Conservation (phyloP, 495 filamentous ascomycete genomes). For the Penicillium bovifimosum region DNA sequence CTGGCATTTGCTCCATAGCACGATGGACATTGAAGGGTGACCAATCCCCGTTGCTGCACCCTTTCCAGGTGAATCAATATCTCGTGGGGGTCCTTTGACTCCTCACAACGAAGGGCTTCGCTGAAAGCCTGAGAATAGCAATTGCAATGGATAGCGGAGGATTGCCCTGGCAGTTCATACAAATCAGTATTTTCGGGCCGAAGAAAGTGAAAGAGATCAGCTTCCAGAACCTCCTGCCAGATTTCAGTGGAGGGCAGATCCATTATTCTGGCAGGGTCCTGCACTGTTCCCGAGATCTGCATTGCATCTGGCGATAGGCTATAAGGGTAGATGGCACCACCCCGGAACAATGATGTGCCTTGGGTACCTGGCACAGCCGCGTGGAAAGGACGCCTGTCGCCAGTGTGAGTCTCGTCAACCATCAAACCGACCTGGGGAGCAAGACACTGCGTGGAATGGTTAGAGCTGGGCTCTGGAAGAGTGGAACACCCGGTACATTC, state of each 20-base stretch:
- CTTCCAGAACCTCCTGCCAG: not conserved
- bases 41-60: conserved; percentile 2
- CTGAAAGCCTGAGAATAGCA: not conserved
- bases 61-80: not conserved
- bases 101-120: not conserved
- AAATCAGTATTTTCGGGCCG: not conserved
- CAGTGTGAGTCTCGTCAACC: not conserved
- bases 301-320: not conserved
- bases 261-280: not conserved
- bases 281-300: not conserved
- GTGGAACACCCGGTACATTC: not conserved
- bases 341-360: not conserved
- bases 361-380: not conserved
- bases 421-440: not conserved
- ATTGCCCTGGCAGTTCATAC: not conserved
- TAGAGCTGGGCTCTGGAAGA: not conserved
- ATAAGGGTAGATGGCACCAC: not conserved
- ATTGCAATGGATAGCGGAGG: not conserved
- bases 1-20: not conserved
- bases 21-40: not conserved
- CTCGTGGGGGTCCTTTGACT: not conserved
- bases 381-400: not conserved
- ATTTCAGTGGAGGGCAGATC: conserved; percentile 1
- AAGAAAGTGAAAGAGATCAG: not conserved
- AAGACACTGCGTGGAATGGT: not conserved